Evolutionary conservation across 2,329 filamentous ascomycete genomes (phyloP).

Genomic region (Sporothrix globosa): DNA sequence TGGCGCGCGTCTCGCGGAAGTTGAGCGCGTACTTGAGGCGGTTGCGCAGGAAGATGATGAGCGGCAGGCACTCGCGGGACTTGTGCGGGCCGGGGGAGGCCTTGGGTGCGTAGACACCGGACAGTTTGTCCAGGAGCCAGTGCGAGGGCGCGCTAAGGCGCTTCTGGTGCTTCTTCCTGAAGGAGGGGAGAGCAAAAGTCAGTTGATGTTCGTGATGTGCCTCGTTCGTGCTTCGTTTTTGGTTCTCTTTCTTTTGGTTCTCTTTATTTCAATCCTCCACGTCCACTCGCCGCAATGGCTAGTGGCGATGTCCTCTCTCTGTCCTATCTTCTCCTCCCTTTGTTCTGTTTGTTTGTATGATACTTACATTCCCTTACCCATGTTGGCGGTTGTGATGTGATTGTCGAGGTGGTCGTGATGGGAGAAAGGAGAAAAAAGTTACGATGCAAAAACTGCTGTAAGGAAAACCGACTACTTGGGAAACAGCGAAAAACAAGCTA

Average conservation of each 20-base stretch:
- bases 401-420: constrained; percentile 44
- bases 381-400: constrained; percentile 47
- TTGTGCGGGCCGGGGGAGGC: constrained; percentile 92
- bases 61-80: constrained; percentile 96
- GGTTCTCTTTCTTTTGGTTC: background rate
- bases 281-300: background rate
- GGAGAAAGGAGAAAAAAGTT: constrained; percentile 31
- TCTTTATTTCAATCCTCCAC: background rate
- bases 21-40: constrained; percentile 99
- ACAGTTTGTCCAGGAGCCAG: constrained; percentile 99
- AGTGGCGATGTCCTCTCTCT: background rate
- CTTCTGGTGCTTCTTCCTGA: constrained; percentile 99
- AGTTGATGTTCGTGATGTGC: constrained; percentile 14
- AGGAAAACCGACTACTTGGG: constrained; percentile 20
- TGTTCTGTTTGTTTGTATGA: background rate
- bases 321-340: background rate
- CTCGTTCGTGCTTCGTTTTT: background rate
- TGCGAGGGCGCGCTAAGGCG: constrained; percentile 97
- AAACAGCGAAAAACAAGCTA: constrained; percentile 8
- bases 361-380: constrained; percentile 60
- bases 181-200: constrained; percentile 31
- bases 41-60: constrained; percentile 97
- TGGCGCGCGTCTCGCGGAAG: constrained; percentile 94
- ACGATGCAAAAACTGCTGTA: constrained; percentile 8
- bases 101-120: constrained; percentile 78